These are phyloP conservation scores for Zanthoxylum bungeanum DNA, from an alignment of 345 rosid genomes.

Conservation along the genomic window DNA sequence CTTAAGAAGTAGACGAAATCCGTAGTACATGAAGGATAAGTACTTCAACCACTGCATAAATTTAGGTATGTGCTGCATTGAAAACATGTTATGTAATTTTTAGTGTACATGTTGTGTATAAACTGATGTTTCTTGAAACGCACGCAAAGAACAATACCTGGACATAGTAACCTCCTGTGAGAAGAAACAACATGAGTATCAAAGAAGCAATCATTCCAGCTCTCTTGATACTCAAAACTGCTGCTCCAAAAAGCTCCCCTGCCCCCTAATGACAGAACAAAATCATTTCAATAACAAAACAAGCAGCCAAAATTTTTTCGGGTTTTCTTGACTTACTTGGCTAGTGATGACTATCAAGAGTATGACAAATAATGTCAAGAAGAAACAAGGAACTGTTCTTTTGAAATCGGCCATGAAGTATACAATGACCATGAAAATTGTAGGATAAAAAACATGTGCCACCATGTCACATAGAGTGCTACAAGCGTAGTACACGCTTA, in stretches of 20 bases:
- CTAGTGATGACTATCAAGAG: constrained; percentile 77
- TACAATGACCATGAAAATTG: constrained; percentile 73
- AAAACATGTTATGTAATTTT: not conserved
- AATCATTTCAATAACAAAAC: not conserved
- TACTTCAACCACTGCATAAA: constrained; percentile 83
- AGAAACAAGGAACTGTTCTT: constrained; percentile 85
- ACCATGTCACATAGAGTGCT: constrained; percentile 94
- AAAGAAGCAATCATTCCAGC: constrained; percentile 92
- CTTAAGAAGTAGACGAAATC: constrained; percentile 79
- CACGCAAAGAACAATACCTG: constrained; percentile 46
- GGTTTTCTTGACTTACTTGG: constrained; percentile 52
- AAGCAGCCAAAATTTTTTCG: not conserved
- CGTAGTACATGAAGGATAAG: constrained; percentile 77
- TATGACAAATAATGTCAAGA: constrained; percentile 61
- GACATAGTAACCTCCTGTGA: constrained; percentile 96
- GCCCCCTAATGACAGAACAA: constrained; percentile 49
- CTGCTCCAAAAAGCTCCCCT: constrained; percentile 90
- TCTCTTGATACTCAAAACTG: constrained; percentile 79
- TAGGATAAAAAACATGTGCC: constrained; percentile 87
- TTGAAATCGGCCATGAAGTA: constrained; percentile 97
- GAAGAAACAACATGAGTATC: constrained; percentile 81
- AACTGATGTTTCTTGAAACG: not conserved
- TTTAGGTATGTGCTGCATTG: constrained; percentile 75
- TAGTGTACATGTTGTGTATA: not conserved
- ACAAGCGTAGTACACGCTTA: constrained; percentile 83